These are phyloP conservation scores for Nepenthes gracilis DNA, from an alignment of 148 eudicot genomes.

Conservation along the genomic window DNA sequence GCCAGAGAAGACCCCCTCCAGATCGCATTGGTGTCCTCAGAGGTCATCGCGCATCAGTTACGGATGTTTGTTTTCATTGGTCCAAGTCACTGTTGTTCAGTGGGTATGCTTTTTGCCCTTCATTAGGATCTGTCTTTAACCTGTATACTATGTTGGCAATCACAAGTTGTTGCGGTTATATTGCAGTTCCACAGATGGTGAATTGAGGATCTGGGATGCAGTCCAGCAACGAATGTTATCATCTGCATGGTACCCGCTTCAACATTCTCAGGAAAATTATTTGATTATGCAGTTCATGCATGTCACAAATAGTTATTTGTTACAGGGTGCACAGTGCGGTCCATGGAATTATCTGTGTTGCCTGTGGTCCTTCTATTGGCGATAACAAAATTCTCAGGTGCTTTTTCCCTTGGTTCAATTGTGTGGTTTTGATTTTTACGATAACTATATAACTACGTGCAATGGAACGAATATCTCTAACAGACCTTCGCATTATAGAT, in stretches of 20 bases:
- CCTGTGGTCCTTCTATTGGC: constrained; percentile 47
- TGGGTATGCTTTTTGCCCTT: constrained; percentile 30
- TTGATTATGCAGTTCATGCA: not conserved
- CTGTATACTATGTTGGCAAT: constrained; percentile 1
- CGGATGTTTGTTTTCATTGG: constrained; percentile 71
- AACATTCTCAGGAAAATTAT: not conserved
- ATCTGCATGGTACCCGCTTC: constrained; percentile 50
- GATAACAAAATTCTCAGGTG: constrained; percentile 59
- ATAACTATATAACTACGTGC: no score
- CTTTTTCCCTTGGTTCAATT: not conserved
- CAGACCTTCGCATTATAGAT: not conserved
- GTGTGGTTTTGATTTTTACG: not conserved
- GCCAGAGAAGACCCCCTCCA: constrained; percentile 71
- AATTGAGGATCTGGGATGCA: constrained; percentile 81
- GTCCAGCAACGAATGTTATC: constrained; percentile 60
- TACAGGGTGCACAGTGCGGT: constrained; percentile 77
- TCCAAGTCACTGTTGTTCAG: constrained; percentile 51
- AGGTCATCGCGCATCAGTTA: constrained; percentile 95
- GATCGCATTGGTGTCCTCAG: constrained; percentile 77
- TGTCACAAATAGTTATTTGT: constrained; percentile 1
- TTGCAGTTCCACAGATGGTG: constrained; percentile 78
- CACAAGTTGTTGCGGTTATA: constrained; percentile 1
- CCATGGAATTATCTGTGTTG: constrained; percentile 64
- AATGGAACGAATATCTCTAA: no score
- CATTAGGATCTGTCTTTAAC: constrained; percentile 2